Base-by-base conservation (phyloP, 495 filamentous ascomycete genomes). In the Trichoderma asperelloides region DNA sequence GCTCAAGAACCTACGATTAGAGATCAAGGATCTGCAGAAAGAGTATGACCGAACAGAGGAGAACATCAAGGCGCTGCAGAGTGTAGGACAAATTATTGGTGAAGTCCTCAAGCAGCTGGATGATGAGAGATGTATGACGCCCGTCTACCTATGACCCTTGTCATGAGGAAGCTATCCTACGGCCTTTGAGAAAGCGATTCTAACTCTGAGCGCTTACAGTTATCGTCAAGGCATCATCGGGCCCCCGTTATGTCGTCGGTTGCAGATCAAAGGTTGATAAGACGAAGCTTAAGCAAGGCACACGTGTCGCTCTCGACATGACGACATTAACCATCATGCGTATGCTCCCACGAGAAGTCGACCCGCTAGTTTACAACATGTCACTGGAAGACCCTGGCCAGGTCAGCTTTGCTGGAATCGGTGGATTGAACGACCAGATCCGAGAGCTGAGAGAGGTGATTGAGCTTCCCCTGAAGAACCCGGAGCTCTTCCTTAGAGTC, bases 311-410 rank as follows among this genome's bases (percentile, higher is more conserved):
- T 55, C 90, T 99, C 66, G 96, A 99, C 76, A 99, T 99, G 96
- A 99, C 96, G 45, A 99, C 96, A 18, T 88, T 99, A 69, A 99
- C 96, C 33, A 99, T 99, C 78, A 99, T 99, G 96, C 91, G 96
- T 68, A 99, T 99, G 96, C 81, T 99, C 49, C 96, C 96, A 49
- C 91, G 96, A 71, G 96, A 99, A 81, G 96, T 99, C 70, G 96
- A 99, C 75, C 96, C 96, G 21, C 80, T 98, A 70, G 96, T 99
- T 64, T 99, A 99, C 85, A 99, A 97, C 82, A 99, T 99, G 96
- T 99, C 96, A 51, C 80, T 99, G 67, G 96, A 98, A 78, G 96
- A 99, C 74, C 95, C 96, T 1, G 96, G 96, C 23, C 93, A 97
- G 77, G 90, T 99, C 77, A 96, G 90, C 81, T 99, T 99, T 74